These are phyloP conservation scores for Apiotrichum gracile DNA, from an alignment of 1,284 basidiomycete species.

Conservation along the genomic window DNA sequence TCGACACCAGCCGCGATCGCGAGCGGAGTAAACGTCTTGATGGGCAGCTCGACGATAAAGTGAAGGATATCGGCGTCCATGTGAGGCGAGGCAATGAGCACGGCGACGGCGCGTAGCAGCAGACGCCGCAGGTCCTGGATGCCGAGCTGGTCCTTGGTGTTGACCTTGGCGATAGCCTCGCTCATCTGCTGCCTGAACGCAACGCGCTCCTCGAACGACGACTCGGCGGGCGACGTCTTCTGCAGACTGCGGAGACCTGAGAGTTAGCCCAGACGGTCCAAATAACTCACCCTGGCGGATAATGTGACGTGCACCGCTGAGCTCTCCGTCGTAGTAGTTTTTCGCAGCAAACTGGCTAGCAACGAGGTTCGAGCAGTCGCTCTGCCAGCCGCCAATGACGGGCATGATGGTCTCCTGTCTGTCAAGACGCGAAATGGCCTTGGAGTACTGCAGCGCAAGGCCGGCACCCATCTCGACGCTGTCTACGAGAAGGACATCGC, in stretches of 20 bases:
- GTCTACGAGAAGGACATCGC: slow-evolving; percentile 61
- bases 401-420: slow-evolving; percentile 58
- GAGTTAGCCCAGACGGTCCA: background rate
- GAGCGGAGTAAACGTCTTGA: slow-evolving; percentile 80
- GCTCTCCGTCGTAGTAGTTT: slow-evolving; percentile 78
- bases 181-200: slow-evolving; percentile 67
- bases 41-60: slow-evolving; percentile 80
- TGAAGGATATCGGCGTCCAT: slow-evolving; percentile 82
- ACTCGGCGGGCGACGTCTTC: slow-evolving; percentile 56
- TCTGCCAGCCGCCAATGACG: slow-evolving; percentile 45
- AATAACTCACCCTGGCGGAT: slow-evolving; percentile 36
- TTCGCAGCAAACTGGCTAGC: slow-evolving; percentile 77
- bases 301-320: slow-evolving; percentile 69
- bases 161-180: slow-evolving; percentile 61
- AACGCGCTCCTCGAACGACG: slow-evolving; percentile 57
- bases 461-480: slow-evolving; percentile 83
- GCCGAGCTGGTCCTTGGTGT: slow-evolving; percentile 63
- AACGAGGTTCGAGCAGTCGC: slow-evolving; percentile 69
- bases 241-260: slow-evolving; percentile 54
- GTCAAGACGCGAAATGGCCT: slow-evolving; percentile 69
- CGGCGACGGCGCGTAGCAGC: slow-evolving; percentile 80
- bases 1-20: slow-evolving; percentile 83
- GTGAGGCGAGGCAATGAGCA: slow-evolving; percentile 65
- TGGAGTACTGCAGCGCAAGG: slow-evolving; percentile 75
- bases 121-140: slow-evolving; percentile 77